phyloP scores from a whole-genome alignment of 257 asterid genomes.

The Nemophila menziesii region DNA sequence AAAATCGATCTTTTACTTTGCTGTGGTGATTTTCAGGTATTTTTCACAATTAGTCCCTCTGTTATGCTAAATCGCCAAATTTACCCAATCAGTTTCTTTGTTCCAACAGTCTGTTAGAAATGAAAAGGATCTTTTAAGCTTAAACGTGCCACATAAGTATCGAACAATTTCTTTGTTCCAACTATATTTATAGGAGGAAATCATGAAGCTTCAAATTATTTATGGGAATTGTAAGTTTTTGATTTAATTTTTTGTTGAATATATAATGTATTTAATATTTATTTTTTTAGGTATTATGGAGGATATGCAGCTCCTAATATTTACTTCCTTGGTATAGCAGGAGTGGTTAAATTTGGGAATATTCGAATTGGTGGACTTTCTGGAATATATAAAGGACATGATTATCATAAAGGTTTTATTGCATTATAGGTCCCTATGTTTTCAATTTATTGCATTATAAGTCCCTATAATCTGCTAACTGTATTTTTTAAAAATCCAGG shows the following conservation, averaged over 20 bases:
- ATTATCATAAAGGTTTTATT: slow-evolving; percentile 66
- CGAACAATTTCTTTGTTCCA: slow-evolving; percentile 63
- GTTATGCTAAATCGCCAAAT: no score
- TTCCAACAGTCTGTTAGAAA: slow-evolving; percentile 62
- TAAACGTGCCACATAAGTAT: slow-evolving; percentile 56
- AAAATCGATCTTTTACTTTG: slow-evolving; percentile 86
- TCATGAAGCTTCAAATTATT: slow-evolving; percentile 85
- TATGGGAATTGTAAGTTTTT: slow-evolving; percentile 81
- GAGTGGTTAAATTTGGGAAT: slow-evolving; percentile 80
- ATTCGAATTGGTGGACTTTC: slow-evolving; percentile 95
- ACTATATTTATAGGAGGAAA: slow-evolving; percentile 84
- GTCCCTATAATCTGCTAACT: no score
- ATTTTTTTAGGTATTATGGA: slow-evolving; percentile 76
- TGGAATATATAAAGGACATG: slow-evolving; percentile 62
- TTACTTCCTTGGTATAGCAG: slow-evolving; percentile 92
- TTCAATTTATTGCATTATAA: no score
- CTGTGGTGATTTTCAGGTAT: slow-evolving; percentile 97
- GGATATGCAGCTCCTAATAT: slow-evolving; percentile 97
- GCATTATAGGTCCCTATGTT: no score
- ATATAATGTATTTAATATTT: no score
- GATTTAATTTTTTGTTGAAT: not conserved
- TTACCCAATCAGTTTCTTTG: slow-evolving; percentile 8
- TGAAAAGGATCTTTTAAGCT: slow-evolving; percentile 53
- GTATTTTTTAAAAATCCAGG: no score
- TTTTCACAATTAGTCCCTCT: not conserved